Percentiles rank a stretch among this genome's conserved stretches.
Conservation (phyloP, 2,329 filamentous ascomycete species). For the Neonectria coccinea region DNA sequence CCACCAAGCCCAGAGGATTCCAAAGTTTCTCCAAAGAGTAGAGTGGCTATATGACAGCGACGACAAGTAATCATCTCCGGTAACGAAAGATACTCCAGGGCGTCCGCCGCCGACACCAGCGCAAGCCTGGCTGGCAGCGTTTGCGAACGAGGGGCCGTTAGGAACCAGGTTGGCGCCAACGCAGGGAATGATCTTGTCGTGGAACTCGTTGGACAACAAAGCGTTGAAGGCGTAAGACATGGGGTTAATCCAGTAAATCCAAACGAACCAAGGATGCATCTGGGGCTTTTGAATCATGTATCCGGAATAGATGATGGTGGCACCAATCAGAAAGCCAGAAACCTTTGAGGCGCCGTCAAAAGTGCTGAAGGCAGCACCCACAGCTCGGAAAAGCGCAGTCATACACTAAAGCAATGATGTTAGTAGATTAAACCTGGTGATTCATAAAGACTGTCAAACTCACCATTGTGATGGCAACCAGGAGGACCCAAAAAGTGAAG, state of each 20-base stretch:
- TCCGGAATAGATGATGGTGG: slow-evolving; percentile 71
- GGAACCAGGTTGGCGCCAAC: slow-evolving; percentile 63
- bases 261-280: slow-evolving; percentile 73
- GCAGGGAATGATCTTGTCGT: slow-evolving; percentile 65
- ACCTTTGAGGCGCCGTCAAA: slow-evolving; percentile 71
- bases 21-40: slow-evolving; percentile 71
- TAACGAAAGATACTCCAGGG: slow-evolving; percentile 60
- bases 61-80: slow-evolving; percentile 68
- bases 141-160: slow-evolving; percentile 59
- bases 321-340: slow-evolving; percentile 62
- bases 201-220: slow-evolving; percentile 78
- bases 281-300: slow-evolving; percentile 71
- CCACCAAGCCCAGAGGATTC: slow-evolving; percentile 74
- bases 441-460: slow-evolving; percentile 30
- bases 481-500: slow-evolving; percentile 71
- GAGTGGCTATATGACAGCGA: slow-evolving; percentile 65
- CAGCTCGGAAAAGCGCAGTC: slow-evolving; percentile 68
- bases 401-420: slow-evolving; percentile 54
- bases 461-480: slow-evolving; percentile 64
- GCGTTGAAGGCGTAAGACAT: slow-evolving; percentile 78
- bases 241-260: slow-evolving; percentile 75
- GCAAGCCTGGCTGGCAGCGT: slow-evolving; percentile 62
- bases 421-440: slow-evolving; percentile 3
- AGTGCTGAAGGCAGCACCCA: slow-evolving; percentile 66
- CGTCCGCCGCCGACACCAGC: slow-evolving; percentile 68